phyloP scores from a whole-genome alignment of 139 green algal species.

The Coccomyxa sp. region DNA sequence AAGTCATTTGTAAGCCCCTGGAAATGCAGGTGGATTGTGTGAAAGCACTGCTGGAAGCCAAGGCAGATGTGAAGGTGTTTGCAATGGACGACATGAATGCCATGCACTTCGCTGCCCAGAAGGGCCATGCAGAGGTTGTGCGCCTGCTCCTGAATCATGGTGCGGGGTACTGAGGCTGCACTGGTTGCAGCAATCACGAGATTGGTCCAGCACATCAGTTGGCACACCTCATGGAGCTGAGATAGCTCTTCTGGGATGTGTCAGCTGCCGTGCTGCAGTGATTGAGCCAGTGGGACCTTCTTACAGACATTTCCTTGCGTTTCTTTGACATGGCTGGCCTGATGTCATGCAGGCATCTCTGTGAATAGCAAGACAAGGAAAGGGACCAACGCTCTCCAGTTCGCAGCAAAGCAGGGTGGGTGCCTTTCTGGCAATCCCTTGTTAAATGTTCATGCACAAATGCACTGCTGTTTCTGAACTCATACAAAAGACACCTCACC shows the following conservation, averaged over 20 bases:
- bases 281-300: no score
- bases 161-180: background rate
- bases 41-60: slow-evolving; percentile 57
- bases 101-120: slow-evolving; percentile 69
- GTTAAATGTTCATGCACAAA: no score
- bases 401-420: slow-evolving; percentile 51
- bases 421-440: background rate
- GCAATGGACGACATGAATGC: slow-evolving; percentile 66
- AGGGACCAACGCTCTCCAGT: slow-evolving; percentile 55
- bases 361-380: slow-evolving; percentile 71
- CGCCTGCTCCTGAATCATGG: slow-evolving; percentile 49
- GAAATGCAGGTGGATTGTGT: slow-evolving; percentile 40
- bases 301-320: background rate
- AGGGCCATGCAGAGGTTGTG: slow-evolving; percentile 48
- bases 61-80: slow-evolving; percentile 16
- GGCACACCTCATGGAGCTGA: no score
- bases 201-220: no score
- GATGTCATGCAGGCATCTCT: slow-evolving; percentile 35
- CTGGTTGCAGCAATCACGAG: background rate
- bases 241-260: no score
- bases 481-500: no score
- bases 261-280: background rate
- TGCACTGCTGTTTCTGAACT: no score
- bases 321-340: background rate
- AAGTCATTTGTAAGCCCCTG: background rate